phyloP scores from a whole-genome alignment of 2,329 filamentous ascomycete species.

The Monosporascus sp. region DNA sequence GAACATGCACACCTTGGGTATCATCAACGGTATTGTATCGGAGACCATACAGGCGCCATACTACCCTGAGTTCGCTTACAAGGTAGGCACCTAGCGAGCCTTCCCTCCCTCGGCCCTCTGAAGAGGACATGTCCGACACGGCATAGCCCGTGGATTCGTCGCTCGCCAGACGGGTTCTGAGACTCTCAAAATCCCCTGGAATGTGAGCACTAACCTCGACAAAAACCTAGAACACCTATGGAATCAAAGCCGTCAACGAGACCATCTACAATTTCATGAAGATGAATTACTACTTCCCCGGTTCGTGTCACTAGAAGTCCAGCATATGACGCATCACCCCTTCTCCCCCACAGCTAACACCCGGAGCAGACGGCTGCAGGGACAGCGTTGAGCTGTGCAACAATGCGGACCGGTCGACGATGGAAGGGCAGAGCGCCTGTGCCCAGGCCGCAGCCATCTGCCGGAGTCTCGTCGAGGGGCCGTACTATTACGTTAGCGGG shows the following conservation, averaged over 20 bases:
- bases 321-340: too few species aligned
- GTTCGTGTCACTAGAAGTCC: conserved; percentile 7
- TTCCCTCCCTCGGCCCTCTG: too few species aligned
- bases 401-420: conserved; percentile 32
- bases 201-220: background rate
- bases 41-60: conserved; percentile 40
- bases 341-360: too few species aligned
- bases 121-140: too few species aligned
- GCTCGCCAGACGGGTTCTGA: background rate
- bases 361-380: conserved; percentile 42
- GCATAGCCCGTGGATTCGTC: background rate
- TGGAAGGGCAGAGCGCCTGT: conserved; percentile 41
- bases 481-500: conserved; percentile 48
- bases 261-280: conserved; percentile 55
- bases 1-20: conserved; percentile 47
- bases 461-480: conserved; percentile 48
- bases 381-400: conserved; percentile 49
- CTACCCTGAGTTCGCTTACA: conserved; percentile 33
- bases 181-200: background rate
- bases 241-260: conserved; percentile 40
- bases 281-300: conserved; percentile 33
- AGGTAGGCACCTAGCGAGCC: background rate
- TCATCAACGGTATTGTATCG: conserved; percentile 53
- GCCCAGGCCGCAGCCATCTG: conserved; percentile 49
- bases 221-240: background rate